phyloP scores from a whole-genome alignment of 73 alveolate species.

The Paramecium pentaurelia region DNA sequence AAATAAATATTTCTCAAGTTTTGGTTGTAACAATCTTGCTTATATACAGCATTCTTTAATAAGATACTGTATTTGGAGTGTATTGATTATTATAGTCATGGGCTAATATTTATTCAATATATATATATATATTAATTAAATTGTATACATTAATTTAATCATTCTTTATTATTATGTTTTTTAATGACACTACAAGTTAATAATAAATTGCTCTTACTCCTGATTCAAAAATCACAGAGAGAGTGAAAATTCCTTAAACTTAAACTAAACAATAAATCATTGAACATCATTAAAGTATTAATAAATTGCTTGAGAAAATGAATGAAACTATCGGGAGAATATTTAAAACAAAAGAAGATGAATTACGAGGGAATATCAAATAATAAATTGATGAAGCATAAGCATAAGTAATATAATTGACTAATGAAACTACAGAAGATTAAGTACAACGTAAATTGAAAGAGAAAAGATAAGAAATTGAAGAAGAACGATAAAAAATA shows the following conservation, averaged over 20 bases:
- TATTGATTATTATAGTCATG: neutral
- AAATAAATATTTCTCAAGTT: neutral
- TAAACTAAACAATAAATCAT: neutral
- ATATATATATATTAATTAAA: neutral
- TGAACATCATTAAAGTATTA: neutral
- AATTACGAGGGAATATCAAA: neutral
- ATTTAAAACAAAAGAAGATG: neutral
- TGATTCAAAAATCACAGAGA: neutral
- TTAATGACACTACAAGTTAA: neutral
- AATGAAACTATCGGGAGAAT: conserved; percentile 30
- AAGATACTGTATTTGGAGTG: neutral
- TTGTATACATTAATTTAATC: neutral
- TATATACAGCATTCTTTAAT: neutral
- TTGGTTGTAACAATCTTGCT: neutral
- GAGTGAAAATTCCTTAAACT: neutral
- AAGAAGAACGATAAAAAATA: conserved; percentile 1
- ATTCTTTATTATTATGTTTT: neutral
- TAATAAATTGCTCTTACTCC: neutral
- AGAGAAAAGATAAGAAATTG: conserved; percentile 31
- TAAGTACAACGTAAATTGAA: neutral
- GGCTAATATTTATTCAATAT: neutral
- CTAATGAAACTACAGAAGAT: conserved; percentile 18
- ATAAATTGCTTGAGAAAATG: conserved; percentile 22
- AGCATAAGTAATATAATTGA: neutral
- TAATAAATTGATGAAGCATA: conserved; percentile 25